Evolutionary conservation across 768 basidiomycete genomes (phyloP).

Genomic region (Termitomyces eurrhizus): DNA sequence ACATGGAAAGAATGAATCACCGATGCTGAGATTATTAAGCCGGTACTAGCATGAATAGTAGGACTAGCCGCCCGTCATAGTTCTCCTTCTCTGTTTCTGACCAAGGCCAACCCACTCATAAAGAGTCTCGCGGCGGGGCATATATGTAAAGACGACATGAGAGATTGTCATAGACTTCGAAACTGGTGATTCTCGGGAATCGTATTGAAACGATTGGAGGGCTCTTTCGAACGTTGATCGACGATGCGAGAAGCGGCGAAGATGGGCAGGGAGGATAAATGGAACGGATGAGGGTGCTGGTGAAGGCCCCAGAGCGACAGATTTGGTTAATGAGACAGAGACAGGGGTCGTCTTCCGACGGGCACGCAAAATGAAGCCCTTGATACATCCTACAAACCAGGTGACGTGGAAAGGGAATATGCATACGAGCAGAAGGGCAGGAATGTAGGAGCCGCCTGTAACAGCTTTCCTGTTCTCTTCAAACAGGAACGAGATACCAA

Average conservation of each 20-base stretch:
- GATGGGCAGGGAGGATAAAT: background rate
- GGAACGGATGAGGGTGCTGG: background rate
- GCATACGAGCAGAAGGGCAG: constrained; percentile 32
- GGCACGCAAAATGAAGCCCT: constrained; percentile 36
- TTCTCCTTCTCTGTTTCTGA: background rate
- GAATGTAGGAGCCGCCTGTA: constrained; percentile 32
- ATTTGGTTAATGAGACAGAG: background rate
- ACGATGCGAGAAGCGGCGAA: constrained; percentile 3
- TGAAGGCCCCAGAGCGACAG: background rate
- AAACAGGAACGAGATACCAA: constrained; percentile 28
- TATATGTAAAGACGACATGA: constrained; percentile 2
- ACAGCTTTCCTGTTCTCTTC: constrained; percentile 23
- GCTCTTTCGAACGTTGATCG: constrained; percentile 8
- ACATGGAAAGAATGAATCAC: background rate
- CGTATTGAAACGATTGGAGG: constrained; percentile 10
- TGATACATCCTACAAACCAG: constrained; percentile 52
- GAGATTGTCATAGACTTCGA: constrained; percentile 2
- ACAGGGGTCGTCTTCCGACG: background rate
- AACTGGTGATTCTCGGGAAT: constrained; percentile 2
- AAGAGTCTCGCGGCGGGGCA: constrained; percentile 14
- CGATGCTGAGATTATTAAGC: no score
- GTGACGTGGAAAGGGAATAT: constrained; percentile 47
- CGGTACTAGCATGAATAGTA: background rate
- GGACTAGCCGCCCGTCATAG: background rate
- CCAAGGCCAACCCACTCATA: constrained; percentile 20